A percentile compares a stretch with the other conserved stretches of the same genome.
Evolutionary conservation across 2,329 filamentous ascomycete species (phyloP).

Genomic region (Laburnicola sp.): DNA sequence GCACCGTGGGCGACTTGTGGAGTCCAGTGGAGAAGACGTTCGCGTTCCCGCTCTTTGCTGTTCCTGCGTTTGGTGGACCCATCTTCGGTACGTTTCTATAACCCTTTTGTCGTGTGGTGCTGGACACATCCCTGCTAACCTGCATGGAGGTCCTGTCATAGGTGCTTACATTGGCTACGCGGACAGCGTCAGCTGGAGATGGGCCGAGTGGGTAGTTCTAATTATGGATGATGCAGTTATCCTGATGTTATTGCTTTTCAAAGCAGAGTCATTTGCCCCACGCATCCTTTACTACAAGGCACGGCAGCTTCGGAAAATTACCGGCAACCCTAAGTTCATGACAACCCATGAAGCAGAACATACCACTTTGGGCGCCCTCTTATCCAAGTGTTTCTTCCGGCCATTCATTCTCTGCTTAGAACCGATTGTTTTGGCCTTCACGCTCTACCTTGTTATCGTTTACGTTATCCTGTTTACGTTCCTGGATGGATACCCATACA

Average conservation of each 20-base stretch:
- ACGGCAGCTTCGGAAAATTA: slow-evolving; percentile 30
- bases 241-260: no score
- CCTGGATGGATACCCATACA: slow-evolving; percentile 55
- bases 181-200: slow-evolving; percentile 27
- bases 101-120: no score
- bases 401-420: slow-evolving; percentile 46
- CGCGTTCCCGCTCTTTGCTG: slow-evolving; percentile 32
- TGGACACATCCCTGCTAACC: no score
- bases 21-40: slow-evolving; percentile 26
- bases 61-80: slow-evolving; percentile 21
- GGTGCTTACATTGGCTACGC: slow-evolving; percentile 28
- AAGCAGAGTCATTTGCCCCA: slow-evolving; percentile 28
- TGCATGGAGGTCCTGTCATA: slow-evolving; percentile 57
- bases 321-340: slow-evolving; percentile 8
- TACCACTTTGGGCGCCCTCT: slow-evolving; percentile 35
- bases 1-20: slow-evolving; percentile 27
- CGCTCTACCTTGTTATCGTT: slow-evolving; percentile 56
- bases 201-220: slow-evolving; percentile 32
- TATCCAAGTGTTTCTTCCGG: slow-evolving; percentile 21
- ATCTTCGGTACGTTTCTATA: no score
- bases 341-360: slow-evolving; percentile 53
- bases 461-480: slow-evolving; percentile 61
- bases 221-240: slow-evolving; percentile 29
- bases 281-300: slow-evolving; percentile 41
- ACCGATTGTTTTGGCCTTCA: slow-evolving; percentile 54